Evolutionary conservation across 2,329 filamentous ascomycete genomes (phyloP).

Genomic region (Teratosphaeria pseudoeucalypti): DNA sequence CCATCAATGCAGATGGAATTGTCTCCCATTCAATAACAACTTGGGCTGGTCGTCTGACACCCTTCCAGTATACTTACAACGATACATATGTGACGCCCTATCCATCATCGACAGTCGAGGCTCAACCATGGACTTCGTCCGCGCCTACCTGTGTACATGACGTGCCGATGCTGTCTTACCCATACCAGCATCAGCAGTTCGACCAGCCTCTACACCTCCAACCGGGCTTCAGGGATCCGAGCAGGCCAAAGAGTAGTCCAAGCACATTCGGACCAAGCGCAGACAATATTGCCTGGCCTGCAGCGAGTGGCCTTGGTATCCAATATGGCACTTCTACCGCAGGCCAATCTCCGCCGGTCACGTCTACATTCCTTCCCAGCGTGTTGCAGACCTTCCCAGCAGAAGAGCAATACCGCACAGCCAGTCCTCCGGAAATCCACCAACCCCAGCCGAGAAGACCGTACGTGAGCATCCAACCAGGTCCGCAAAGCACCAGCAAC

Average conservation of each 20-base stretch:
- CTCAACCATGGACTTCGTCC: constrained; percentile 20
- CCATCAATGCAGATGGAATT: background rate
- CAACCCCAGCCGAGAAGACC: constrained; percentile 31
- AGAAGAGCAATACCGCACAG: constrained; percentile 17
- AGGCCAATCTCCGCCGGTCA: constrained; percentile 19
- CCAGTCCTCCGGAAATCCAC: constrained; percentile 19
- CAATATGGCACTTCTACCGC: constrained; percentile 23
- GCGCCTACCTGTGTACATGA: constrained; percentile 17
- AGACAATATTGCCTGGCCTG: constrained; percentile 28
- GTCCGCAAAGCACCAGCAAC: constrained; percentile 25
- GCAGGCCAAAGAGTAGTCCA: constrained; percentile 34
- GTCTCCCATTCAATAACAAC: background rate
- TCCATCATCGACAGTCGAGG: constrained; percentile 24
- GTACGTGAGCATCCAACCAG: constrained; percentile 36
- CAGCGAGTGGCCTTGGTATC: constrained; percentile 31
- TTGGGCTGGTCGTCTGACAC: background rate
- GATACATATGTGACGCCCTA: constrained; percentile 26
- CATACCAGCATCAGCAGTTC: constrained; percentile 10
- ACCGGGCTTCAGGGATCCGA: constrained; percentile 18
- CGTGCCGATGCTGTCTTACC: constrained; percentile 11
- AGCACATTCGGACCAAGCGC: constrained; percentile 31
- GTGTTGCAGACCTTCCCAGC: constrained; percentile 20
- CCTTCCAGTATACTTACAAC: constrained; percentile 19
- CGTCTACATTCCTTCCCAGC: constrained; percentile 26
- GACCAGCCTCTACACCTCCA: constrained; percentile 6